Evolutionary conservation across 2,329 filamentous ascomycete species (phyloP), one percentile per base, ranked within the genome.

Genomic region (Pseudopyricularia cyperi): DNA sequence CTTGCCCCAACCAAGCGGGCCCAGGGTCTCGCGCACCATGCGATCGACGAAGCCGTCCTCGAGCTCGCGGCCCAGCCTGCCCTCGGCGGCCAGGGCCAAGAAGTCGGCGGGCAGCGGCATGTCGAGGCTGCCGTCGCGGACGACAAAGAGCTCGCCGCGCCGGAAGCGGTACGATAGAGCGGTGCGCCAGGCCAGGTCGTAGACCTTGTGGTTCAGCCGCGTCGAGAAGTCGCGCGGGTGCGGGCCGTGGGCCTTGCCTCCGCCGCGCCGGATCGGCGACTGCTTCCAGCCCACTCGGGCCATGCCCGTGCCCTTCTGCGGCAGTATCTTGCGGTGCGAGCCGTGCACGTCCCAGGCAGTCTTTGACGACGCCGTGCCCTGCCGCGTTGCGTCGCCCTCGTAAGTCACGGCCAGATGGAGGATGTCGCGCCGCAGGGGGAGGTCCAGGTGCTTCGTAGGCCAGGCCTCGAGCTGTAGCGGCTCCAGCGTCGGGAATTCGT

Each of bases 101-200:
- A 76, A 80, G 53, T 76, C 75, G 14, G 66, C 62, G 0, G 77
- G 76, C 58, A 80, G 61, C 11, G 67, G 65, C 54, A 95, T 78
- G 57, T 89, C 82, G 70, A 87, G 77, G 22, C 39, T 44, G 39
- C 80, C 79, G 62, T 89, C 84, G 62, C 91, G 83, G 61, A 93
- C 83, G 42, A 98, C 80, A 57, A 96, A 73, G 61, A 98, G 72
- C 71, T 97, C 88, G 48, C 90, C 93, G 58, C 83, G 81, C 58
- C 84, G 77, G 70, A 93, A 97, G 55, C 93, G 82, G 72, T 95
- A 95, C 63, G 86, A 93, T 57, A 98, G 76, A 11, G 93, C 93
- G 44, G 87, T 97, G 64, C 93, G 82, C 88, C 89, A 97, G 9
- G 93, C 93, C 60, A 94, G 76, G 68, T 97, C 90, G 71, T 98